Evolutionary conservation across 2,329 filamentous ascomycete genomes (phyloP).

Genomic region (Claviceps digitariae): DNA sequence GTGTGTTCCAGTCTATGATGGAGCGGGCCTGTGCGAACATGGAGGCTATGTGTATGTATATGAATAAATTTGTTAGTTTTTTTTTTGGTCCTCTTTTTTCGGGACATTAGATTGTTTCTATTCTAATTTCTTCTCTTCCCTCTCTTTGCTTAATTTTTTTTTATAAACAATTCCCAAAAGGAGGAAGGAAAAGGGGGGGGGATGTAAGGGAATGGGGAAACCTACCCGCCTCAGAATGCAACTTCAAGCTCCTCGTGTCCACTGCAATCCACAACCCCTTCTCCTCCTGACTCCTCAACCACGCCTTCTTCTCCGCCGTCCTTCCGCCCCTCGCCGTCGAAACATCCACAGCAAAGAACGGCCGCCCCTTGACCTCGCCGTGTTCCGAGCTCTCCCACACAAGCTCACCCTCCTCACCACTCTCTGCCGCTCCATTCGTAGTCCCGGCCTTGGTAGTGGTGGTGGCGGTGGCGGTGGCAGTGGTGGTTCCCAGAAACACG

Average conservation of each 20-base stretch:
- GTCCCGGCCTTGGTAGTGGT: no score
- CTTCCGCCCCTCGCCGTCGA: constrained; percentile 59
- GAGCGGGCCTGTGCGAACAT: constrained; percentile 83
- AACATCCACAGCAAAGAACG: constrained; percentile 83
- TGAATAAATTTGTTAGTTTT: neutral
- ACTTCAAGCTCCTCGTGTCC: constrained; percentile 48
- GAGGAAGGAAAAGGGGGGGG: neutral
- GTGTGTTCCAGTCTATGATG: constrained; percentile 84
- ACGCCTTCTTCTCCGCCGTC: constrained; percentile 44
- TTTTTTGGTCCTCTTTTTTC: neutral
- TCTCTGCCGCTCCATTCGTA: constrained; percentile 14
- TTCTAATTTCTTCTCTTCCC: neutral
- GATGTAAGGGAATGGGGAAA: neutral
- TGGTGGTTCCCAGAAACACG: constrained; percentile 76
- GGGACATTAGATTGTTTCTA: no score
- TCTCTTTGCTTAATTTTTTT: neutral
- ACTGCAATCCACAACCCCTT: constrained; percentile 53
- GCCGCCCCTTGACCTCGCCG: constrained; percentile 61
- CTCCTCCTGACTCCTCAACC: constrained; percentile 26
- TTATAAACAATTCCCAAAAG: neutral
- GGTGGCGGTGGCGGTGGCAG: constrained; percentile 19
- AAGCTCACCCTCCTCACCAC: constrained; percentile 13
- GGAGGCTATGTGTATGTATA: constrained; percentile 53
- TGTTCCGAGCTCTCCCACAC: constrained; percentile 23
- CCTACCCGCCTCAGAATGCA: constrained; percentile 49